Conservation (phyloP, 2,329 filamentous ascomycete species). For the Xylariaceae sp. region DNA sequence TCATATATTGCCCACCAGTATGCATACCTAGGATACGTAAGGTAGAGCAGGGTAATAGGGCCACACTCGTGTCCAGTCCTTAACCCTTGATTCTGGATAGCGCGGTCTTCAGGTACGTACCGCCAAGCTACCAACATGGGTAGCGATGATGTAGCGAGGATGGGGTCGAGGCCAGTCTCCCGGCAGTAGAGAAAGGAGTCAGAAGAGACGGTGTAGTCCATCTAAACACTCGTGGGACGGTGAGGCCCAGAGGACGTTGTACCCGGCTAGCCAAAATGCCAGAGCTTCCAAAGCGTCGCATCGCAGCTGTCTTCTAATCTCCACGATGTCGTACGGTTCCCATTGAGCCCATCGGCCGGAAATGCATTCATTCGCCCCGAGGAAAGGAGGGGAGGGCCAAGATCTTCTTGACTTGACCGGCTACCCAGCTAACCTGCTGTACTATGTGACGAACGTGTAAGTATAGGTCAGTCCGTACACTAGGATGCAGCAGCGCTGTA, state of each 20-base stretch:
- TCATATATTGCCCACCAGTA: slow-evolving; percentile 18
- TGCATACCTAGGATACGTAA: slow-evolving; percentile 19
- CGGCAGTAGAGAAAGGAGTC: slow-evolving; percentile 25
- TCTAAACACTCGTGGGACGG: slow-evolving; percentile 24
- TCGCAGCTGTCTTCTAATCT: slow-evolving; percentile 37
- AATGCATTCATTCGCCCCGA: slow-evolving; percentile 15
- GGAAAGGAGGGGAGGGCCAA: slow-evolving; percentile 15
- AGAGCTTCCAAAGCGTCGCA: slow-evolving; percentile 36
- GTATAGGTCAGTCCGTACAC: slow-evolving; percentile 5
- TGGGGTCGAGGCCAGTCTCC: slow-evolving; percentile 26
- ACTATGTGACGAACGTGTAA: slow-evolving; percentile 19
- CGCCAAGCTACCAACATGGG: slow-evolving; percentile 19
- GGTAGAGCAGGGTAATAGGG: slow-evolving; percentile 8
- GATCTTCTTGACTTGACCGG: slow-evolving; percentile 16
- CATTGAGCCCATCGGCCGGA: slow-evolving; percentile 9
- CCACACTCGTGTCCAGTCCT: slow-evolving; percentile 7
- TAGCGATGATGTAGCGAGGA: slow-evolving; percentile 12
- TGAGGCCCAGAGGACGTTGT: slow-evolving; percentile 22
- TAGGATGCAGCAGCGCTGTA: slow-evolving; percentile 1
- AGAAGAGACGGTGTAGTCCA: slow-evolving; percentile 10
- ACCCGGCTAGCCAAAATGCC: slow-evolving; percentile 37
- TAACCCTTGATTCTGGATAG: slow-evolving; percentile 15
- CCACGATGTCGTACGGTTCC: slow-evolving; percentile 17
- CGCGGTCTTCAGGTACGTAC: slow-evolving; percentile 18
- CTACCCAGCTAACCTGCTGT: slow-evolving; percentile 15